Evolutionary conservation across 345 rosid genomes (phyloP), one percentile per base, ranked within the genome.

Genomic region (Tarenaya hassleriana): DNA sequence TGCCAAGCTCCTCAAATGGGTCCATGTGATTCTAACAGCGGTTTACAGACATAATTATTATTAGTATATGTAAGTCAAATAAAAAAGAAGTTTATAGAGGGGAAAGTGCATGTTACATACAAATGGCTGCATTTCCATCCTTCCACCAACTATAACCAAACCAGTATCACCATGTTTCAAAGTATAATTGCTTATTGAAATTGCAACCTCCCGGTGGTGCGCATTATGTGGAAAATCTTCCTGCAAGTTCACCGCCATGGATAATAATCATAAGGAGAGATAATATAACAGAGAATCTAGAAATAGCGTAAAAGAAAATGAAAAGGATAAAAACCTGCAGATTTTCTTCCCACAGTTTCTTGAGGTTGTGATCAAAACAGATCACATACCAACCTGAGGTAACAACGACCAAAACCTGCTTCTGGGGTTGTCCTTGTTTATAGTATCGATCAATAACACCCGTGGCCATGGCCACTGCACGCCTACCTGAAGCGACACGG

Each of bases 361-460:
- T 82, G 11, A 88, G 77, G 74, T 88, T 94, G 55, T 94, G 99
- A 81, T 94, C 97, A 51, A 78, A 94, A 74, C 99, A 94, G 80
- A 88, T 82, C 8, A 94, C 99, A 6, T 75, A 74, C 97, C 97
- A 88, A 39, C 86, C 96, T 0, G 99, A 78, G 9, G 99, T 88
- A 68, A 94, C 96, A 71, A 88, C 97, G 31, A 88, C 96, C 77
- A 94, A 52, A 52, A 88, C 99, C 74, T 82, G 97, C 75, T 94
- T 94, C 52, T 74, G 82, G 4, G 92, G 97, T 32, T 76, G 83
- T 1, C 91, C 92, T 32, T 66, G 76, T 62, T 69, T 77, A 73
- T 74, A 84, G 4, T 44, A 63, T 65, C 78, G 69, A 62, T 79
- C 97, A 55, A 94, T 74, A 42, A 86, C 84, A 56, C 97, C 99